A percentile compares a stretch with the other conserved stretches of the same genome.
These are phyloP conservation scores for Brassica napus DNA, from an alignment of 345 rosid species.

Conservation along the genomic window DNA sequence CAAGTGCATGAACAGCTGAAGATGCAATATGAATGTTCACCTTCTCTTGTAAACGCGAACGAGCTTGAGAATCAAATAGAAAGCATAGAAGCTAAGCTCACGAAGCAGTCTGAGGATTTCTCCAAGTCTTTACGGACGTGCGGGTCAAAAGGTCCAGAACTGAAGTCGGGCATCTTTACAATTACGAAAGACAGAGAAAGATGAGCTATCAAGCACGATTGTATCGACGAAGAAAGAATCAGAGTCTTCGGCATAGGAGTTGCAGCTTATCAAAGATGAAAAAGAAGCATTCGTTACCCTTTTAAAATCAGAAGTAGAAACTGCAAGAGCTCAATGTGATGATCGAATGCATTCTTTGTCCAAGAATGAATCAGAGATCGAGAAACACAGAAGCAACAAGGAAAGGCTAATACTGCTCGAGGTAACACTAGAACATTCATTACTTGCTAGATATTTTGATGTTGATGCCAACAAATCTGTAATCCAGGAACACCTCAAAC, in stretches of 20 bases:
- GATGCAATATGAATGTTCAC: slow-evolving; percentile 46
- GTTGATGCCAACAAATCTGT: not conserved
- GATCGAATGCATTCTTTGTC: slow-evolving; percentile 50
- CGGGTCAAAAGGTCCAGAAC: too few species aligned
- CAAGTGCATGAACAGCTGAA: slow-evolving; percentile 52
- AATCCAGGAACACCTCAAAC: slow-evolving; percentile 63
- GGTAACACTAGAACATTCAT: slow-evolving; percentile 39
- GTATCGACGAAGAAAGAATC: slow-evolving; percentile 51
- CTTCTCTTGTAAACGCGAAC: slow-evolving; percentile 46
- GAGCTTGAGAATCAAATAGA: slow-evolving; percentile 59
- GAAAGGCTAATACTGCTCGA: slow-evolving; percentile 61
- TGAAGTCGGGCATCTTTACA: too few species aligned
- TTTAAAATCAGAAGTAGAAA: slow-evolving; percentile 53
- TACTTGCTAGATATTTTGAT: not conserved
- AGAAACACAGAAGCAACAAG: slow-evolving; percentile 49
- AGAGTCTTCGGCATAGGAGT: slow-evolving; percentile 48
- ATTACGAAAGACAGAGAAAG: slow-evolving; percentile 18
- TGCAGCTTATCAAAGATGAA: slow-evolving; percentile 51
- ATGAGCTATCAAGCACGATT: slow-evolving; percentile 43
- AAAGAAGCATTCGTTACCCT: slow-evolving; percentile 46
- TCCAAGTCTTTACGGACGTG: slow-evolving; percentile 51
- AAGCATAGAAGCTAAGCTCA: slow-evolving; percentile 64
- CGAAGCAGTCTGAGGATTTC: slow-evolving; percentile 59
- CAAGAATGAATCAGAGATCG: slow-evolving; percentile 63
- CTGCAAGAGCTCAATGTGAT: slow-evolving; percentile 47